Conservation (phyloP, 2,329 filamentous ascomycete genomes). For the Colletotrichum eleusines region DNA sequence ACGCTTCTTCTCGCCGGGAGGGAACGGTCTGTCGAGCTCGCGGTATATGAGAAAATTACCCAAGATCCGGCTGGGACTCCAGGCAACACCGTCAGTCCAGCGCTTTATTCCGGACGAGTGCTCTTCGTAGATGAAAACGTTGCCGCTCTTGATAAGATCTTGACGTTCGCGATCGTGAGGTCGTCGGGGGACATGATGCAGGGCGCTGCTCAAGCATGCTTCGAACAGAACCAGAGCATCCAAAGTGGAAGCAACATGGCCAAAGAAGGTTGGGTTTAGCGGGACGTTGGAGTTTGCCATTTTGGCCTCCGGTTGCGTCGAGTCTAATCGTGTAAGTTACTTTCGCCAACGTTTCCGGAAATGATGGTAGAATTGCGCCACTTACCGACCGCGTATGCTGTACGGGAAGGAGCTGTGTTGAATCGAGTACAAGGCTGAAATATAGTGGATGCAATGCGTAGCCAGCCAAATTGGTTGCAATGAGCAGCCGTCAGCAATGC, state of each 20-base stretch:
- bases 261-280: conserved; percentile 74
- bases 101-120: conserved; percentile 91
- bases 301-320: conserved; percentile 36
- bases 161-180: conserved; percentile 87
- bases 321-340: conserved; percentile 39
- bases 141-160: conserved; percentile 83
- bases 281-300: conserved; percentile 52
- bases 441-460: not conserved
- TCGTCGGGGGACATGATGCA: conserved; percentile 82
- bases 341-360: conserved; percentile 18
- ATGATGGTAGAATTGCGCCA: conserved; percentile 30
- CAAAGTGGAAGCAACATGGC: conserved; percentile 75
- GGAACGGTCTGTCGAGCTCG: conserved; percentile 82
- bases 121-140: conserved; percentile 93
- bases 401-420: not conserved
- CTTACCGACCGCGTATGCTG: conserved; percentile 21
- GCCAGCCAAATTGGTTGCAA: not conserved
- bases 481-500: not conserved
- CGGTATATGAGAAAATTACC: conserved; percentile 89
- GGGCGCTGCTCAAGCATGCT: conserved; percentile 76
- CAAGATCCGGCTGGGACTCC: conserved; percentile 89
- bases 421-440: not conserved
- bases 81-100: conserved; percentile 92
- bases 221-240: conserved; percentile 88
- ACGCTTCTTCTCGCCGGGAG: conserved; percentile 86